Percentiles rank a stretch among this genome's conserved stretches.
These are phyloP conservation scores for Phylloporus rhodoxanthus DNA, from an alignment of 768 basidiomycete species.

Conservation along the genomic window DNA sequence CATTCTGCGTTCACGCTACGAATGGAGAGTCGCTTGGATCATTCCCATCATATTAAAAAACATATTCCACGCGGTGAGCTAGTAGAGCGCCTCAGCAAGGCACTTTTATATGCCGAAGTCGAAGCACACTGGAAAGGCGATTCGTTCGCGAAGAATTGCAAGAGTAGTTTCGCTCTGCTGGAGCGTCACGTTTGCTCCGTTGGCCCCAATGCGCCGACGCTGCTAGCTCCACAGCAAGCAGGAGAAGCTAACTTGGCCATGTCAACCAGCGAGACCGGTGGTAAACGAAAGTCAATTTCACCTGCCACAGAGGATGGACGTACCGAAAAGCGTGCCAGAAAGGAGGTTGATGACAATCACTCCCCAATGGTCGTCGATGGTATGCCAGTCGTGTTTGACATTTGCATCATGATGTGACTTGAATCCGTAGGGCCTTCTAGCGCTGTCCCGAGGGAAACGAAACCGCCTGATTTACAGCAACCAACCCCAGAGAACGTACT, in stretches of 20 bases:
- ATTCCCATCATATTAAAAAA: constrained; percentile 60
- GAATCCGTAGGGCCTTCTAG: constrained; percentile 11
- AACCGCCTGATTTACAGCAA: constrained; percentile 16
- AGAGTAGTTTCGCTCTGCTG: constrained; percentile 65
- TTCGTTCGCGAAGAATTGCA: constrained; percentile 58
- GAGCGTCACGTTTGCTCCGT: constrained; percentile 66
- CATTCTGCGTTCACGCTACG: constrained; percentile 80
- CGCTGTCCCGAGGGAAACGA: constrained; percentile 17
- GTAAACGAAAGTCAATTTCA: constrained; percentile 50
- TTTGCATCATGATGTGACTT: constrained; percentile 16
- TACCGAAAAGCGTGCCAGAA: constrained; percentile 59
- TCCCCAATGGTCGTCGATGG: constrained; percentile 39
- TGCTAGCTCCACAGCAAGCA: constrained; percentile 14
- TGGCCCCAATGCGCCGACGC: constrained; percentile 32
- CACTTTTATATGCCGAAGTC: constrained; percentile 74
- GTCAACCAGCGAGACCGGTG: constrained; percentile 16
- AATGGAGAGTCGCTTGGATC: constrained; percentile 66
- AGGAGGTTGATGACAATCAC: constrained; percentile 37
- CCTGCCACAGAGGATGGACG: constrained; percentile 44
- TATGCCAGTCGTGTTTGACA: constrained; percentile 24
- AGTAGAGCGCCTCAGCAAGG: constrained; percentile 72
- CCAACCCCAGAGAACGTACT: constrained; percentile 12
- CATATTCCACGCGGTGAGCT: constrained; percentile 80
- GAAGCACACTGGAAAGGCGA: constrained; percentile 77
- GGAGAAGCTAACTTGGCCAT: constrained; percentile 6